Evolutionary conservation across 169 alveolate genomes (phyloP), one percentile per base, ranked within the genome.

Genomic region (Plasmodium gallinaceum): DNA sequence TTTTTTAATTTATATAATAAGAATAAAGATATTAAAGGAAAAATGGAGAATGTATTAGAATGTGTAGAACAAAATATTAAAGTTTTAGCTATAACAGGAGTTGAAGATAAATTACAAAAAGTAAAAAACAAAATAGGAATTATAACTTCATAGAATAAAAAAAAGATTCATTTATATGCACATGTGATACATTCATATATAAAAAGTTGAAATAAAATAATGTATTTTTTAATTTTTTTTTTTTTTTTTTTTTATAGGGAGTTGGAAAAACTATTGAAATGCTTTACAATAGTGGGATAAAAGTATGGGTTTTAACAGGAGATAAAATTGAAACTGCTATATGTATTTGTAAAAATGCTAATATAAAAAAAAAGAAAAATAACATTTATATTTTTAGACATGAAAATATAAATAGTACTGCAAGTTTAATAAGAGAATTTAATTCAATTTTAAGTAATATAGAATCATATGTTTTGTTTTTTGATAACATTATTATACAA

Each of bases 261-360:
- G 99, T 98, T 0, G 97, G 96, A 12, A 71, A 88, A 46, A 98
- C 99, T 0, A 96, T 99, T 46, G 99, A 97, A 88, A 91, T 97
- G 61, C 88, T 98, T 45, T 96, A 99, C 70, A 96, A 97, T 75
- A 99, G 99, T 26, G 99, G 99, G 37, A 97, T 98, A 42, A 97
- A 97, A 92, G 96, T 98, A 0, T 98, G 99, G 99, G 98, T 99
- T 98, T 96, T 99, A 20, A 99, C 99, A 9, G 99, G 99, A 18
- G 99, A 99, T 95, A 99, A 99, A 93, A 98, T 98, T 24, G 99
- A 99, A 93, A 99, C 99, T 1, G 99, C 99, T 1, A 97, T 97
- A 51, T 99, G 99, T 86, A 97, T 98, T 88, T 98, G 99, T 7
- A 98, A 97, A 24, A 96, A 99, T 18, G 98, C 99, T 7, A 99